A percentile compares a stretch with the other conserved stretches of the same genome.
Conservation (phyloP, 495 filamentous ascomycete species). For the Zalerion maritima region DNA sequence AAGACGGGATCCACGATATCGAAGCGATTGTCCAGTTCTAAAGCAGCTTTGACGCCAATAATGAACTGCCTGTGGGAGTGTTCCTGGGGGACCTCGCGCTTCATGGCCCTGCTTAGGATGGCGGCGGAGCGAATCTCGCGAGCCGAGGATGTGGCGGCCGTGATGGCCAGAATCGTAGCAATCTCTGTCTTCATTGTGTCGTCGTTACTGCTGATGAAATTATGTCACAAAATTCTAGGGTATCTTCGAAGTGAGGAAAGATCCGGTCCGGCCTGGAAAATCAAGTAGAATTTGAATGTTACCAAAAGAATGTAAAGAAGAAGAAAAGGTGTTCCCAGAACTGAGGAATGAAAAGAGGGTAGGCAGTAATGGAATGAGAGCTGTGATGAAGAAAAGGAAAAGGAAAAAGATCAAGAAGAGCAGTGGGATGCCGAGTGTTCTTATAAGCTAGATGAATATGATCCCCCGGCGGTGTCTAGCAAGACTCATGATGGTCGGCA, state of each 20-base stretch:
- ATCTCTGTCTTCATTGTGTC: slow-evolving; percentile 20
- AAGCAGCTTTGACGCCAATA: slow-evolving; percentile 23
- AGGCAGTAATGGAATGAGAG: slow-evolving; percentile 10
- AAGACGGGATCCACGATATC: slow-evolving; percentile 46
- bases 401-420: no score
- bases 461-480: no score
- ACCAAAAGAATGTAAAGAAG: slow-evolving; percentile 9
- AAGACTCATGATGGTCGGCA: no score
- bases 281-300: slow-evolving; percentile 1
- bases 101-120: no score
- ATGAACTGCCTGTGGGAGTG: slow-evolving; percentile 48
- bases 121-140: slow-evolving; percentile 10
- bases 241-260: slow-evolving; percentile 5
- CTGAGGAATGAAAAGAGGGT: no score
- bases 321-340: slow-evolving; percentile 12
- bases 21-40: slow-evolving; percentile 46
- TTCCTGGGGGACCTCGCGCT: slow-evolving; percentile 28
- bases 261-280: slow-evolving; percentile 11
- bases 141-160: slow-evolving; percentile 11
- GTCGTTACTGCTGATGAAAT: slow-evolving; percentile 5
- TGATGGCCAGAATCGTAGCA: slow-evolving; percentile 12
- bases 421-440: no score
- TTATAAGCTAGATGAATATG: no score
- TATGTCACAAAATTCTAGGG: slow-evolving; percentile 5
- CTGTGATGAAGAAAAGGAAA: no score